Evolutionary conservation across 2,329 filamentous ascomycete genomes (phyloP), one percentile per base, ranked within the genome.

Genomic region (Clarireedia monteithiana): DNA sequence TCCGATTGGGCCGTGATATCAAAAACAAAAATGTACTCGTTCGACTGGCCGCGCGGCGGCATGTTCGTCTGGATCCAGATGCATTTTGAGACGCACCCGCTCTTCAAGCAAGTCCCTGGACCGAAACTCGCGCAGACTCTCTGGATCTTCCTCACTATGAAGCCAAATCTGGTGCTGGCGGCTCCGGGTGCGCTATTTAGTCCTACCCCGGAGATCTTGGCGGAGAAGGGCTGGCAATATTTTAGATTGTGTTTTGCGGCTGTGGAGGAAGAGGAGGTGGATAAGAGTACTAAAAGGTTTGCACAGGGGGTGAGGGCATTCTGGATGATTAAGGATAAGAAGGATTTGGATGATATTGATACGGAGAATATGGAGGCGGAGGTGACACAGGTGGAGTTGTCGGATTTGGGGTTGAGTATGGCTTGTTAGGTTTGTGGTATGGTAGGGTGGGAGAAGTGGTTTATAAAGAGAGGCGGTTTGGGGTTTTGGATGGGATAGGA

Each of bases 41-140:
- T 95, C 67, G 72, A 80, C 63, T 90, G 88, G 78, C 91, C 91
- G 1, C 81, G 87, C 27, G 91, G 85, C 38, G 91, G 91, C 67
- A 96, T 96, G 91, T 96, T 96, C 70, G 72, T 95, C 55, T 96
- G 91, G 91, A 66, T 95, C 3, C 78, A 81, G 55, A 72, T 94
- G 59, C 78, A 83, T 67, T 86, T 91, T 64, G 80, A 86, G 54
- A 75, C 76, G 2, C 91, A 96, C 67, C 89, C 89, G 12, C 77
- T 95, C 14, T 84, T 76, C 68, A 69, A 70, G 26, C 68, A 74
- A 44, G 73, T 87, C 20, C 73, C 78, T 50, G 76, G 79, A 0
- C 68, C 78, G 9, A 73, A 76, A 24, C 76, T 95, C 1, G 75
- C 81, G 3, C 75, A 74, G 15, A 88, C 86, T 0, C 74, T 95